phyloP scores from a whole-genome alignment of 176 grass and related monocot genomes.

The Oryza glumipatula region DNA sequence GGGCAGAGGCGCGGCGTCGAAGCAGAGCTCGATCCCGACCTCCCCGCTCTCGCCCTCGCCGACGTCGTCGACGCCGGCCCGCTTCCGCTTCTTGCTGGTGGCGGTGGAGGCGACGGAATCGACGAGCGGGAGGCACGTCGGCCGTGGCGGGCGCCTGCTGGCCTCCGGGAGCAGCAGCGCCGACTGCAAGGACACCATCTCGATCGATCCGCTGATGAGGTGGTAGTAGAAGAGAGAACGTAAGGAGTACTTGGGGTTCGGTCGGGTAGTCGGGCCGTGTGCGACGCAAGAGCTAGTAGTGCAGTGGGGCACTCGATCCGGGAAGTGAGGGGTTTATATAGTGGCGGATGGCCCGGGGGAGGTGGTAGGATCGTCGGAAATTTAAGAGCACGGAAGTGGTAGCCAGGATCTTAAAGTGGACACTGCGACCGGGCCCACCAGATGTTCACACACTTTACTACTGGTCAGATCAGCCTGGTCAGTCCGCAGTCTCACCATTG shows the following conservation, averaged over 20 bases:
- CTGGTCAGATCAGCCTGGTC: conserved; percentile 35
- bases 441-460: conserved; percentile 55
- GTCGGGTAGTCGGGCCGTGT: neutral
- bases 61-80: conserved; percentile 17
- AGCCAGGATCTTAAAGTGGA: conserved; percentile 78
- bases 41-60: conserved; percentile 19
- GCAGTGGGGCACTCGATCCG: neutral
- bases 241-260: conserved; percentile 29
- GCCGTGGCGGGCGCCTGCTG: conserved; percentile 42
- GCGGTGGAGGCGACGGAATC: conserved; percentile 43
- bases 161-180: conserved; percentile 63
- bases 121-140: conserved; percentile 44
- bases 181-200: conserved; percentile 80
- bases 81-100: conserved; percentile 68
- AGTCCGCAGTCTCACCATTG: neutral
- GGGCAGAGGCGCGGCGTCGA: conserved; percentile 71
- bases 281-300: neutral
- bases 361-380: conserved; percentile 32
- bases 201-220: conserved; percentile 25
- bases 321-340: conserved; percentile 66
- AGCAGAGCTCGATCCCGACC: conserved; percentile 71
- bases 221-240: neutral
- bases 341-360: neutral
- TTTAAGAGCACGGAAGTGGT: conserved; percentile 79
- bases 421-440: conserved; percentile 65